A percentile compares a stretch with the other conserved stretches of the same genome.
Evolutionary conservation across 2,329 filamentous ascomycete species (phyloP).

Genomic region (Trichoderma atrobrunneum): DNA sequence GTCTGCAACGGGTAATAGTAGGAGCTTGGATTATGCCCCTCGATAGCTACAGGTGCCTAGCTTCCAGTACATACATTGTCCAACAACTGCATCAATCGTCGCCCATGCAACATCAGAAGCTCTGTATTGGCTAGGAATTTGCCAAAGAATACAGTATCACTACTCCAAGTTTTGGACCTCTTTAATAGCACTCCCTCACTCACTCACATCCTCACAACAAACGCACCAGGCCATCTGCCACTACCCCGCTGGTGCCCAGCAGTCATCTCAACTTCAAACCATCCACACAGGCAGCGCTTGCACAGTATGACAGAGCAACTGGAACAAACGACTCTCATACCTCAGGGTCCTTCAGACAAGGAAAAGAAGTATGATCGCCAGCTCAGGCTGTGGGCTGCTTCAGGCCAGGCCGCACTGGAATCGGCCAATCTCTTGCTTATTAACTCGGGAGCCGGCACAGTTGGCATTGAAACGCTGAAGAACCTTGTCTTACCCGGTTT

Average conservation of each 20-base stretch:
- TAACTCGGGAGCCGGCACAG: constrained; percentile 82
- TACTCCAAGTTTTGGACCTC: not conserved
- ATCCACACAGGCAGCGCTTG: not conserved
- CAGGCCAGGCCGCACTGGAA: constrained; percentile 85
- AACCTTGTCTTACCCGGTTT: constrained; percentile 88
- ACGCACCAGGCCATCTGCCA: not conserved
- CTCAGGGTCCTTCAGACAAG: constrained; percentile 57
- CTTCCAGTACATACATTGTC: not conserved
- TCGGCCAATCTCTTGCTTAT: constrained; percentile 87
- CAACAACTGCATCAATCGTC: constrained; percentile 1
- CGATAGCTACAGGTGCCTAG: not conserved
- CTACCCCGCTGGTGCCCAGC: not conserved
- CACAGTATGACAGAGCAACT: constrained; percentile 31
- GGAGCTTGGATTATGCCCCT: not conserved
- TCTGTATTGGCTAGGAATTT: not conserved
- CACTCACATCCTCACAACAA: not conserved
- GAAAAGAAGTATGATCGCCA: constrained; percentile 89
- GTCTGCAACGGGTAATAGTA: not conserved
- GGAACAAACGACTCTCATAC: constrained; percentile 32
- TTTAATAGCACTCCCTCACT: not conserved
- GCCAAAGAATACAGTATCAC: not conserved
- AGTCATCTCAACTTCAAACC: not conserved
- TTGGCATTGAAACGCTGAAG: constrained; percentile 88
- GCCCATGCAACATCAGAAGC: not conserved
- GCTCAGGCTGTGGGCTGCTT: constrained; percentile 90